Evolutionary conservation across 179 eudicot species (phyloP).

Genomic region (Sideroxylon spinosum): DNA sequence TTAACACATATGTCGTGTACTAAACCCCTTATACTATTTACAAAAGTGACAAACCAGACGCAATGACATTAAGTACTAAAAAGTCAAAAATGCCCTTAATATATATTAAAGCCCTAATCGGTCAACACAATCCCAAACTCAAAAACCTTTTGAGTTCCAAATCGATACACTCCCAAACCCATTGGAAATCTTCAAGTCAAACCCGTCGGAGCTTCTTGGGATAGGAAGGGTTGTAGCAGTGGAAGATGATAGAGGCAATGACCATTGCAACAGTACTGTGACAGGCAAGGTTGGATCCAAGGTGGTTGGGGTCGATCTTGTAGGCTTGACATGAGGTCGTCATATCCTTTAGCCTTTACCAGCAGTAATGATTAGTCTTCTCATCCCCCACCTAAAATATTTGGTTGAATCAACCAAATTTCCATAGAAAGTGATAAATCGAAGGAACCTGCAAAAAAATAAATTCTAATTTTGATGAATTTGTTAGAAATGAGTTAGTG

Average conservation of each 20-base stretch:
- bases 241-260: constrained; percentile 80
- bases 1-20: too few species aligned
- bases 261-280: constrained; percentile 99
- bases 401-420: neutral
- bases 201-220: constrained; percentile 43
- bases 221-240: constrained; percentile 58
- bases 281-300: constrained; percentile 94
- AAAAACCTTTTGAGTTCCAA: too few species aligned
- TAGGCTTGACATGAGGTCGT: constrained; percentile 79
- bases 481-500: neutral
- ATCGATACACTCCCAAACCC: too few species aligned
- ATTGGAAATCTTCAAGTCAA: too few species aligned
- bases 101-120: too few species aligned
- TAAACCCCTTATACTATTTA: too few species aligned
- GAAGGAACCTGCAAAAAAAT: neutral
- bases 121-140: too few species aligned
- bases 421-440: constrained; percentile 15
- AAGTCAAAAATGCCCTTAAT: too few species aligned
- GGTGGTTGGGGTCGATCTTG: constrained; percentile 36
- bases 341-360: constrained; percentile 99
- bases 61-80: too few species aligned
- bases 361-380: constrained; percentile 87
- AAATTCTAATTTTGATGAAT: neutral
- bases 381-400: constrained; percentile 82
- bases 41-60: too few species aligned